Conservation (phyloP, 495 filamentous ascomycete genomes). For the Pyronema domesticum region DNA sequence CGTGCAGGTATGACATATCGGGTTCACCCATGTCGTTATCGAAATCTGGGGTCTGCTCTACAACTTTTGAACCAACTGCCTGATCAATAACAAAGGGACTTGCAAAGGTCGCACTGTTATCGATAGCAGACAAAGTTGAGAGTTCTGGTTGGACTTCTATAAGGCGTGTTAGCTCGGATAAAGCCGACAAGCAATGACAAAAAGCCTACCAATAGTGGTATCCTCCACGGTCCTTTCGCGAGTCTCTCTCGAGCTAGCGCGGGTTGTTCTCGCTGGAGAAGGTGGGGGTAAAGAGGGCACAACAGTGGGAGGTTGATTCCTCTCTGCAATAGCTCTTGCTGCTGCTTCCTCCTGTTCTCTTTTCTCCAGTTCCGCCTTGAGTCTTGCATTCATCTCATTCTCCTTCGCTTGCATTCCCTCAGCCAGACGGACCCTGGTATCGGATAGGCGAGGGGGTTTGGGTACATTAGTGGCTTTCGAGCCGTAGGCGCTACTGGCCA, state of each 20-base stretch:
- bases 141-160: not conserved
- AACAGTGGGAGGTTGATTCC: too few relatives aligned
- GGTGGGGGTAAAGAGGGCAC: not conserved
- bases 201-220: too few relatives aligned
- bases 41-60: not conserved
- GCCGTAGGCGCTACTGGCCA: constrained; percentile 29
- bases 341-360: not conserved
- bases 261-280: not conserved
- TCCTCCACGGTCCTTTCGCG: too few relatives aligned
- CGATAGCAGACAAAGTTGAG: not conserved
- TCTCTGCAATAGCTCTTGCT: not conserved
- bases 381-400: constrained; percentile 16
- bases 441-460: constrained; percentile 19
- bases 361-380: constrained; percentile 15
- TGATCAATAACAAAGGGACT: not conserved
- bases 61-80: not conserved
- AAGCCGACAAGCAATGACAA: too few relatives aligned
- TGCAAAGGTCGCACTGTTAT: not conserved
- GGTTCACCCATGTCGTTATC: too few relatives aligned
- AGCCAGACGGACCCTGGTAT: constrained; percentile 20
- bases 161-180: too few relatives aligned
- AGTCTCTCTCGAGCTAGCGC: not conserved
- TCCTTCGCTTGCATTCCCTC: constrained; percentile 18
- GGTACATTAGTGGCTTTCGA: constrained; percentile 28
- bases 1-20: too few relatives aligned